phyloP scores from a whole-genome alignment of 140 eudicot species.

The Flaveria floridana region DNA sequence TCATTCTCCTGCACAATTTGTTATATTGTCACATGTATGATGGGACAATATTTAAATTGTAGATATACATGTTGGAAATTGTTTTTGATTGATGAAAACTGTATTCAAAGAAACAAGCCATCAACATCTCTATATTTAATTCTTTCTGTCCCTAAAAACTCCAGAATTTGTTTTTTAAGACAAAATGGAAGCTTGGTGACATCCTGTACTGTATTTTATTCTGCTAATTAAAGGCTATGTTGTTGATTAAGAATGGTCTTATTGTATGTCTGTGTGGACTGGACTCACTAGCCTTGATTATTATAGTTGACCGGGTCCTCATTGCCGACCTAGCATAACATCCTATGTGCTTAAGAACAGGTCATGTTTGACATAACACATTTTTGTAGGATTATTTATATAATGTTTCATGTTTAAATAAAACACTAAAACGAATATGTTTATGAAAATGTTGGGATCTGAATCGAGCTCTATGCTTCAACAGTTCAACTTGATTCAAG shows the following conservation, averaged over 20 bases:
- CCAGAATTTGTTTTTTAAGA: background rate
- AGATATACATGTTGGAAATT: slow-evolving; percentile 25
- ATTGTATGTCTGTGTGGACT: background rate
- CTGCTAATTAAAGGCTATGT: background rate
- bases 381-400: no score
- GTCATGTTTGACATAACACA: background rate
- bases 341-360: background rate
- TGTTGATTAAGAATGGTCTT: background rate
- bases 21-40: slow-evolving; percentile 17
- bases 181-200: background rate
- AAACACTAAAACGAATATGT: no score
- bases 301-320: background rate
- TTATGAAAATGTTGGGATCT: no score
- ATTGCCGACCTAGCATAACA: no score
- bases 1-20: slow-evolving; percentile 15
- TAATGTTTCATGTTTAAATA: no score
- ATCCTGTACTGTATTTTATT: no score
- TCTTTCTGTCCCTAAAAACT: slow-evolving; percentile 17
- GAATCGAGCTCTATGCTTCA: no score
- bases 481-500: no score
- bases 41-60: slow-evolving; percentile 22
- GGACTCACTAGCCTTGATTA: background rate
- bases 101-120: background rate
- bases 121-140: slow-evolving; percentile 27
- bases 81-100: slow-evolving; percentile 26